Conservation (phyloP, 2,329 filamentous ascomycete genomes). For the Aureobasidium melanogenum region DNA sequence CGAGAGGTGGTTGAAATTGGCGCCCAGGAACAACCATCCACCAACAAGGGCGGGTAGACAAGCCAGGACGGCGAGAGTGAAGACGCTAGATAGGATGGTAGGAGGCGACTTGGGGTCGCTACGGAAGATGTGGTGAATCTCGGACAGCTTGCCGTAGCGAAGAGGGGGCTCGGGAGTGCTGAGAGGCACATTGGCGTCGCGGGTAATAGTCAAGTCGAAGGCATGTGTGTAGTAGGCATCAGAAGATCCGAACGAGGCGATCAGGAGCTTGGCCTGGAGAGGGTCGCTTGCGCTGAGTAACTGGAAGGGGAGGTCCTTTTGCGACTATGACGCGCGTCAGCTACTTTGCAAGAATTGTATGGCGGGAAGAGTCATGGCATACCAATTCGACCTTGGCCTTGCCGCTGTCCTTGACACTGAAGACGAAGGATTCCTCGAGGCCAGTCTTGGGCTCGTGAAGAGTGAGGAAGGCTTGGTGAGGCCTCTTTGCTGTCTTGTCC, state of each 20-base stretch:
- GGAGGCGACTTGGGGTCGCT: conserved; percentile 71
- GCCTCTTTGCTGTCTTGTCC: conserved; percentile 66
- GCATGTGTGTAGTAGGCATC: conserved; percentile 57
- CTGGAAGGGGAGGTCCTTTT: conserved; percentile 81
- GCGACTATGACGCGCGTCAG: conserved; percentile 50
- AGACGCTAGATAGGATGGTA: conserved; percentile 67
- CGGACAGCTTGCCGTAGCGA: conserved; percentile 72
- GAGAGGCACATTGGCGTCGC: conserved; percentile 52
- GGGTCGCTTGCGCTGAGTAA: conserved; percentile 60
- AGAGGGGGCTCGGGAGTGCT: conserved; percentile 57
- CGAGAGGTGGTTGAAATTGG: conserved; percentile 68
- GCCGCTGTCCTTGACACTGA: conserved; percentile 77
- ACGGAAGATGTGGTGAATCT: conserved; percentile 89
- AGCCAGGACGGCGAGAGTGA: conserved; percentile 62
- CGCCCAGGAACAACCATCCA: conserved; percentile 70
- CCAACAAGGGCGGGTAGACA: conserved; percentile 66
- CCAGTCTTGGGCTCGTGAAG: conserved; percentile 65
- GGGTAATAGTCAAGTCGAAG: conserved; percentile 63
- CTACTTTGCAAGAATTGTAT: not conserved
- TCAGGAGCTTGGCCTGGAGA: conserved; percentile 69
- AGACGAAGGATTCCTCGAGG: conserved; percentile 77
- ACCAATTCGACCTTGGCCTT: conserved; percentile 82
- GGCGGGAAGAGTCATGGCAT: conserved; percentile 19
- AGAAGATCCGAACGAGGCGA: conserved; percentile 77
- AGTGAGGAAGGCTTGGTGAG: conserved; percentile 89